Percentiles rank a stretch among this genome's conserved stretches.
phyloP scores from a whole-genome alignment of 257 asterid species.

The Solanum tacnaense region DNA sequence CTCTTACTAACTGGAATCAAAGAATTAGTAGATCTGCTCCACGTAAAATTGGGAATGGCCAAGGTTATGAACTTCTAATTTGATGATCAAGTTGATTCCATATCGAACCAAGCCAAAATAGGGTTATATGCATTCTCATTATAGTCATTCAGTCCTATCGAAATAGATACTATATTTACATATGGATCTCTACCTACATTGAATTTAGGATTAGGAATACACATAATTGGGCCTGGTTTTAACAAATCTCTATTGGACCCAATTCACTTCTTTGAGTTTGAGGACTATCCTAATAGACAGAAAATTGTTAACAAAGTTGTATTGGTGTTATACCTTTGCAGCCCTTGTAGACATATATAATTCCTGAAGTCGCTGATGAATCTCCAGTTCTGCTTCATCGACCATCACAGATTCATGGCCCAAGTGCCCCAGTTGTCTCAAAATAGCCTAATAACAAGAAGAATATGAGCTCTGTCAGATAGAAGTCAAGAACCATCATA shows the following conservation, averaged over 20 bases:
- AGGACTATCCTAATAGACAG: not conserved
- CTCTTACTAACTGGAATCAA: not conserved
- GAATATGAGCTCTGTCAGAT: not conserved
- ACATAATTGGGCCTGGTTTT: not conserved
- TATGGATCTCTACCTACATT: not conserved
- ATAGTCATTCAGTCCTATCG: not conserved
- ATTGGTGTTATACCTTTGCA: conserved; percentile 54
- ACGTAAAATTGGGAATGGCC: not conserved
- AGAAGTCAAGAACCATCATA: not conserved
- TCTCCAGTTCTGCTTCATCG: conserved; percentile 63
- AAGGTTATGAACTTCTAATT: not conserved
- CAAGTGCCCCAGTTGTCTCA: conserved; percentile 78
- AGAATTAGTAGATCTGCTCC: not conserved
- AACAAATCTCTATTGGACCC: not conserved
- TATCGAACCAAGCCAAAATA: not conserved
- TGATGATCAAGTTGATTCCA: not conserved
- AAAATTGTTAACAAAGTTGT: not conserved
- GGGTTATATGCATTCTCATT: not conserved
- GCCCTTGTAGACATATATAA: conserved; percentile 84
- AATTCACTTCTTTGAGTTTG: not conserved
- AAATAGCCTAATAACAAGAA: conserved; percentile 50
- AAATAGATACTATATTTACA: not conserved
- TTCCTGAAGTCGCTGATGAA: conserved; percentile 60
- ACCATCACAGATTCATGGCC: conserved; percentile 72
- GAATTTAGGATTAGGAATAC: not conserved